Conservation (phyloP, 177 flowering plant genomes). For the Vitis hybrid region DNA sequence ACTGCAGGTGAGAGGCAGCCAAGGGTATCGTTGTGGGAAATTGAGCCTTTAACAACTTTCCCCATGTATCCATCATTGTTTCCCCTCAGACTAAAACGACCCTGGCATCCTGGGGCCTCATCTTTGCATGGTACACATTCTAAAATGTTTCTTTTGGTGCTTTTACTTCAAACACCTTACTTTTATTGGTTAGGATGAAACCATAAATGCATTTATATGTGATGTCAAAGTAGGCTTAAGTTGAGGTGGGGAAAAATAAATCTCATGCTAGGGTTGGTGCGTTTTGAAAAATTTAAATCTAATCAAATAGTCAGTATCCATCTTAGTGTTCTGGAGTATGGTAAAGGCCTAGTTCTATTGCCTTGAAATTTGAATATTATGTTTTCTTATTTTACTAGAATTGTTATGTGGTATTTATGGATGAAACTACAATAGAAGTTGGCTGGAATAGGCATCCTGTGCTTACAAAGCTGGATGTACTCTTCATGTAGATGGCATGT, state of each 20-base stretch:
- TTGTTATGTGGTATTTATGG: not conserved
- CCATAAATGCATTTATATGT: not conserved
- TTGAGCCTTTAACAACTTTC: conserved; percentile 67
- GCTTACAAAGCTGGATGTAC: too few species aligned
- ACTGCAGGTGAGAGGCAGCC: conserved; percentile 72
- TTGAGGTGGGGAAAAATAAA: not conserved
- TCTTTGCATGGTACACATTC: conserved; percentile 37
- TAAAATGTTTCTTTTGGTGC: not conserved
- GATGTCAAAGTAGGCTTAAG: not conserved
- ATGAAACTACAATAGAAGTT: too few species aligned
- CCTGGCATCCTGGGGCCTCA: conserved; percentile 53
- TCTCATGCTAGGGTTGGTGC: not conserved
- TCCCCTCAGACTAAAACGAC: conserved; percentile 55
- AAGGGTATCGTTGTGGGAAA: conserved; percentile 62
- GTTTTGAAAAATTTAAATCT: not conserved
- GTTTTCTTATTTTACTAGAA: not conserved
- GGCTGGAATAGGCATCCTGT: too few species aligned
- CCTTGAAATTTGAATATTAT: not conserved
- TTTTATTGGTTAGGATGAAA: not conserved
- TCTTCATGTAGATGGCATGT: too few species aligned
- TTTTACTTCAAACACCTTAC: not conserved
- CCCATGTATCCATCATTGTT: conserved; percentile 66
- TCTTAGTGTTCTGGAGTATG: not conserved
- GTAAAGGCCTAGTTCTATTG: not conserved
- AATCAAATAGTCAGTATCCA: not conserved